Conservation (phyloP, 768 basidiomycete species). For the Naganishia antarctica region DNA sequence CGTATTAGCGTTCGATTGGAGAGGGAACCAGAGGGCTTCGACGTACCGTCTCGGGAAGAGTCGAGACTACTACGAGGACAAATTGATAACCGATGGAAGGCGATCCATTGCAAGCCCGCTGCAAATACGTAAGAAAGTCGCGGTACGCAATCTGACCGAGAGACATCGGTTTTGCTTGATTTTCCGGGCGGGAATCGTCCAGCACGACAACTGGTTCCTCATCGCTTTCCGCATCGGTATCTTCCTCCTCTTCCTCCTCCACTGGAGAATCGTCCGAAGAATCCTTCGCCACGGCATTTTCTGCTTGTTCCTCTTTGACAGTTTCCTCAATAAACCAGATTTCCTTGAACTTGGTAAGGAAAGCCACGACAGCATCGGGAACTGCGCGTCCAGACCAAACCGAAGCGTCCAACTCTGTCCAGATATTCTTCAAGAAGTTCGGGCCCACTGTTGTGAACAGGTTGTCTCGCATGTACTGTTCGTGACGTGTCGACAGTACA, state of each 20-base stretch:
- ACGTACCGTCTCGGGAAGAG: conserved; percentile 63
- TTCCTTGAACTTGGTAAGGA: conserved; percentile 57
- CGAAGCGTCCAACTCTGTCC: conserved; percentile 64
- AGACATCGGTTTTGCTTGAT: conserved; percentile 36
- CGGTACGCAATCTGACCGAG: conserved; percentile 55
- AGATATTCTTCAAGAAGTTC: conserved; percentile 63
- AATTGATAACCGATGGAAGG: conserved; percentile 60
- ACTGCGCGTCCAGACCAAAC: conserved; percentile 54
- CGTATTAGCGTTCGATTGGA: not conserved
- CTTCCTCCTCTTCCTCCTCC: conserved; percentile 48
- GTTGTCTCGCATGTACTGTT: not conserved
- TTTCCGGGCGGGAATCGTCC: conserved; percentile 2
- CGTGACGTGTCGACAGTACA: conserved; percentile 6
- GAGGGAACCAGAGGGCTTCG: not conserved
- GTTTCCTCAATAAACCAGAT: conserved; percentile 57
- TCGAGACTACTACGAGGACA: conserved; percentile 73
- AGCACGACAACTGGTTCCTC: conserved; percentile 32
- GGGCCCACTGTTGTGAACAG: conserved; percentile 32
- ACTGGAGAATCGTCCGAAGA: conserved; percentile 46
- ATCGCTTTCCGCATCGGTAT: conserved; percentile 51
- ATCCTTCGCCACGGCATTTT: conserved; percentile 21
- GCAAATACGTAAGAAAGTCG: conserved; percentile 73
- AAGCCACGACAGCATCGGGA: conserved; percentile 24
- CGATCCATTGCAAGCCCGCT: conserved; percentile 28
- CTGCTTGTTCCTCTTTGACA: conserved; percentile 34